A percentile compares a stretch with the other conserved stretches of the same genome.
Conservation (phyloP, 2,329 filamentous ascomycete species). For the Stemphylium beticola region DNA sequence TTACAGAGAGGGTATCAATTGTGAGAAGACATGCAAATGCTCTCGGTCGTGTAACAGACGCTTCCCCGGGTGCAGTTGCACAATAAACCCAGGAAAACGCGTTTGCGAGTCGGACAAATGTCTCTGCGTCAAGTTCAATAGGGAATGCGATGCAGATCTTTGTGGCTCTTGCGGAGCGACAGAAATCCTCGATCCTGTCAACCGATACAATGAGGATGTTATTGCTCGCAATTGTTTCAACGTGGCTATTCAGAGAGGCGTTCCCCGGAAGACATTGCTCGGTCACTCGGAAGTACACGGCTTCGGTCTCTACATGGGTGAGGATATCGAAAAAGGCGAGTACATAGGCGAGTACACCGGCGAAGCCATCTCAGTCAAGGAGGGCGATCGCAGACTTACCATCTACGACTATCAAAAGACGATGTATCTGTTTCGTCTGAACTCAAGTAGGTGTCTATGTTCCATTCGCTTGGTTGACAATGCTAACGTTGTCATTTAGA, state of each 20-base stretch:
- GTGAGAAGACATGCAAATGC: conserved; percentile 76
- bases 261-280: conserved; percentile 69
- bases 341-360: conserved; percentile 83
- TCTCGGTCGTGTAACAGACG: conserved; percentile 62
- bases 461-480: no score
- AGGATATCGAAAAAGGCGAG: conserved; percentile 70
- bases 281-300: conserved; percentile 76
- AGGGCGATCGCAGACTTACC: conserved; percentile 72
- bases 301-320: conserved; percentile 76
- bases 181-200: conserved; percentile 72
- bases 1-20: conserved; percentile 66
- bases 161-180: conserved; percentile 73
- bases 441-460: conserved; percentile 45
- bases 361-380: conserved; percentile 73
- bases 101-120: conserved; percentile 57
- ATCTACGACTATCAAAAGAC: conserved; percentile 66
- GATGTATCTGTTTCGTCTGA: conserved; percentile 66
- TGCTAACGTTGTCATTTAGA: conserved; percentile 28
- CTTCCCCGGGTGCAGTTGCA: conserved; percentile 53
- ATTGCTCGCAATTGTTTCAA: conserved; percentile 71
- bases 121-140: conserved; percentile 72
- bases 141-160: conserved; percentile 81
- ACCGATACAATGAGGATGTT: conserved; percentile 65
- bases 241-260: conserved; percentile 71
- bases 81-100: conserved; percentile 43